Conservation (phyloP, 352 stramenopile genomes). For the Peronospora belbahrii region DNA sequence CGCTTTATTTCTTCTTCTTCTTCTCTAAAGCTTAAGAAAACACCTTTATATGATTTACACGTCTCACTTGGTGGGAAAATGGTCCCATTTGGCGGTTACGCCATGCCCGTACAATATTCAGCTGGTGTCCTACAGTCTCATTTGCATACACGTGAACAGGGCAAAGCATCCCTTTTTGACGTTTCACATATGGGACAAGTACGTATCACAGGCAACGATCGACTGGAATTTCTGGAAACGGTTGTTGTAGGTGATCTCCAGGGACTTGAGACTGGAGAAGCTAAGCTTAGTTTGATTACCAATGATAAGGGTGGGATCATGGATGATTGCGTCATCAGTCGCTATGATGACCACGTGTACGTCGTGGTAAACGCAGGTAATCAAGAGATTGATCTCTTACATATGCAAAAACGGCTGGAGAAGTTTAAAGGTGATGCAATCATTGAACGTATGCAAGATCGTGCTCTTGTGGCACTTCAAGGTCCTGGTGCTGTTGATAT, state of each 20-base stretch:
- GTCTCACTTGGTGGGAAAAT: slow-evolving; percentile 78
- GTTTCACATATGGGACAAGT: slow-evolving; percentile 98
- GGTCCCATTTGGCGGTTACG: slow-evolving; percentile 95
- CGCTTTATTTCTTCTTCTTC: slow-evolving; percentile 24
- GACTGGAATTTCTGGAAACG: slow-evolving; percentile 92
- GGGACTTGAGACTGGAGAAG: slow-evolving; percentile 76
- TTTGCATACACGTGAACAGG: slow-evolving; percentile 60
- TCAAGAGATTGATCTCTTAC: slow-evolving; percentile 92
- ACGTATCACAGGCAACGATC: slow-evolving; percentile 89
- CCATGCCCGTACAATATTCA: slow-evolving; percentile 95
- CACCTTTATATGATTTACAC: slow-evolving; percentile 71
- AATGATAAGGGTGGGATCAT: slow-evolving; percentile 96
- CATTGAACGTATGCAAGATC: slow-evolving; percentile 91
- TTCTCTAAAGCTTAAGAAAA: slow-evolving; percentile 59
- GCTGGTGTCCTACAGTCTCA: slow-evolving; percentile 94
- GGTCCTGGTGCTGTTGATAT: slow-evolving; percentile 87
- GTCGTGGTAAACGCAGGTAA: slow-evolving; percentile 98
- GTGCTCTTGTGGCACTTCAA: slow-evolving; percentile 94
- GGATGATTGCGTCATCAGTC: slow-evolving; percentile 97
- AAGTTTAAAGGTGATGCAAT: slow-evolving; percentile 87
- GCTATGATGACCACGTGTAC: slow-evolving; percentile 89
- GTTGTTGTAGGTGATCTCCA: slow-evolving; percentile 94
- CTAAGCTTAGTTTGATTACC: slow-evolving; percentile 92
- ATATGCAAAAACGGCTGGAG: slow-evolving; percentile 87
- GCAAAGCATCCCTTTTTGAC: slow-evolving; percentile 93